Evolutionary conservation across 306 rosid genomes (phyloP), one percentile per base, ranked within the genome.

Genomic region (Fagus sylvatica): DNA sequence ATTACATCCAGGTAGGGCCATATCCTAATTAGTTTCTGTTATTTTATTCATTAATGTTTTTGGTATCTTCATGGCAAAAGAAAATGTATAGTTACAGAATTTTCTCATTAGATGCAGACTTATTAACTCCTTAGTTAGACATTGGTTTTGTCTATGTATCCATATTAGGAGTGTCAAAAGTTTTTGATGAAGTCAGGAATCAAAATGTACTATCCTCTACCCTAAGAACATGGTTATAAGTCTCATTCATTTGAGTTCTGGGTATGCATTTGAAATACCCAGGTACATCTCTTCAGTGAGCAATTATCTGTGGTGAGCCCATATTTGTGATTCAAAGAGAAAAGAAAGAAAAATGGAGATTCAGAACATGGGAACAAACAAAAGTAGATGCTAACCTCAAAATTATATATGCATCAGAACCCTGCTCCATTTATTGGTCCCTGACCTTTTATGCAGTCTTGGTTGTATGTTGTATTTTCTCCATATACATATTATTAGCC

Each of bases 1-100:
- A 89, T 81, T 89, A 88, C 84, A 88, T 93, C 82, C 98, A 96
- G 91, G 98, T 96, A 87, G 56, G 74, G 72, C 53, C 81, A 53
- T 16, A 12, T 79, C 37, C 42, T 42, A 41, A 16, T 39, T 43
- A 1, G 49, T 65, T 65, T 65, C 49, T 8, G 30, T 37, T 61
- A 33, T 61, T 61, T 61, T 33, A 61, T 61, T 33, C 15, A 12
- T 61, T 22, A 22, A 32, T 33, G 42, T 61, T 61, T 61, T 61
- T 61, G 7, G 12, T 33, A 33, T 9, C 17, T 7, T 61, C n/a
- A 37, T 61, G 8, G 16, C 4, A 51, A 51, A 51, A n/a, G 10
- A 57, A 57, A 22, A 57, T 28, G n/a, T 32, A 5, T 33, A 33
- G 68, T 33, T 61, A 10, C 41, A n/a, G 0, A 61, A 33, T 61